Percentiles rank a stretch among this genome's conserved stretches.
phyloP scores from a whole-genome alignment of 2,329 filamentous ascomycete species.

The Monilinia fructicola region DNA sequence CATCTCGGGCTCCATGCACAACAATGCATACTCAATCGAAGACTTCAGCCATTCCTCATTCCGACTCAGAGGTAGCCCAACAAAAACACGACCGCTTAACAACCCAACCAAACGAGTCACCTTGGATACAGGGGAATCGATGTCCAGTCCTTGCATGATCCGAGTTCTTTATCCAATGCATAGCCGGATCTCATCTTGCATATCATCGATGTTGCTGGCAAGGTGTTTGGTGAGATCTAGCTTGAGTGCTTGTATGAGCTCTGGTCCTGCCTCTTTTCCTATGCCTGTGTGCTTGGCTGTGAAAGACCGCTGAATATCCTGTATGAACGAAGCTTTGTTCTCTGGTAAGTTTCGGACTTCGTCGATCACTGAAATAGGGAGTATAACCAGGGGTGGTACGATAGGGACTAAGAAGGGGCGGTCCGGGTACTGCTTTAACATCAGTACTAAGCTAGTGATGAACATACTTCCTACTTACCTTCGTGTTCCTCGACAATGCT shows the following conservation, averaged over 20 bases:
- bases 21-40: conserved; percentile 29
- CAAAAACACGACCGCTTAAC: conserved; percentile 41
- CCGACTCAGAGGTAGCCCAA: conserved; percentile 32
- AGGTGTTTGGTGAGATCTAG: conserved; percentile 34
- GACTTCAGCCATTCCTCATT: conserved; percentile 34
- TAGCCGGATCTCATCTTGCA: conserved; percentile 34
- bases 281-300: conserved; percentile 31
- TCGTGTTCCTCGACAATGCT: conserved; percentile 9
- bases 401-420: conserved; percentile 6
- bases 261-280: conserved; percentile 23
- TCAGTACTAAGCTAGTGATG: conserved; percentile 9
- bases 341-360: conserved; percentile 35
- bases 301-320: conserved; percentile 27
- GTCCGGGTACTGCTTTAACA: conserved; percentile 9
- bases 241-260: conserved; percentile 26
- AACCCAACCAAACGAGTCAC: conserved; percentile 44
- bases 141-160: conserved; percentile 38
- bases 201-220: conserved; percentile 26
- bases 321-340: conserved; percentile 31
- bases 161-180: conserved; percentile 29
- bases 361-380: conserved; percentile 31
- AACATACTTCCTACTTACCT: conserved; percentile 9
- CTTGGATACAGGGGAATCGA: conserved; percentile 35
- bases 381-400: conserved; percentile 30
- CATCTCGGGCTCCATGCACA: conserved; percentile 1